phyloP scores from a whole-genome alignment of 2,329 filamentous ascomycete species.

The Talaromyces islandicus region DNA sequence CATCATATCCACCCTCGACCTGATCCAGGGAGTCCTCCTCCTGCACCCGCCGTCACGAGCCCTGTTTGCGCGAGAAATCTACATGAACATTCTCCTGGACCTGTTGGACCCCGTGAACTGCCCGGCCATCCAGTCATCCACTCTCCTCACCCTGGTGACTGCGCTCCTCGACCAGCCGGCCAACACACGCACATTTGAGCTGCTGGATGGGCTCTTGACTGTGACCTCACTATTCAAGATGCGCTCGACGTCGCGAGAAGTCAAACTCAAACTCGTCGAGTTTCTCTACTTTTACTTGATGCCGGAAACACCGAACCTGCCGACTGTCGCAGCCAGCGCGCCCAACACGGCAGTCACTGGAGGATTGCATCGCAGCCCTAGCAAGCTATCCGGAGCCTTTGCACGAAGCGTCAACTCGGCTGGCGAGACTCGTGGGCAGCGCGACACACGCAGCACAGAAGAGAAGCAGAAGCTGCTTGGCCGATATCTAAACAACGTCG shows the following conservation, averaged over 20 bases:
- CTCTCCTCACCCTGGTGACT: slow-evolving; percentile 82
- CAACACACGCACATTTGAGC: slow-evolving; percentile 89
- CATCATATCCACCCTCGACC: slow-evolving; percentile 79
- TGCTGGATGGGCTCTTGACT: slow-evolving; percentile 82
- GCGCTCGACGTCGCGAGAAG: slow-evolving; percentile 74
- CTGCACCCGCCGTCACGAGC: slow-evolving; percentile 85
- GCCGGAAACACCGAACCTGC: slow-evolving; percentile 62
- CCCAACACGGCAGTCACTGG: slow-evolving; percentile 40
- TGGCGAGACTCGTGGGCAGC: slow-evolving; percentile 19
- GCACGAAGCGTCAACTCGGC: slow-evolving; percentile 32
- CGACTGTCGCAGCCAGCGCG: slow-evolving; percentile 22
- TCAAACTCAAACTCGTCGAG: slow-evolving; percentile 93
- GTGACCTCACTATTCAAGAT: slow-evolving; percentile 91
- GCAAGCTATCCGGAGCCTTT: slow-evolving; percentile 59
- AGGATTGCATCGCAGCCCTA: slow-evolving; percentile 61
- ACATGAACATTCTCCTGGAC: slow-evolving; percentile 95
- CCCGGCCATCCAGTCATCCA: slow-evolving; percentile 83
- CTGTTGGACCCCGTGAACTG: slow-evolving; percentile 90
- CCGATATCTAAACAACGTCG: slow-evolving; percentile 72
- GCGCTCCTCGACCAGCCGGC: slow-evolving; percentile 78
- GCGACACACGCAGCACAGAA: slow-evolving; percentile 60
- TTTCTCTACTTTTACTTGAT: slow-evolving; percentile 99
- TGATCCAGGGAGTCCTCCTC: slow-evolving; percentile 81
- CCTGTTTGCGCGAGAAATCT: slow-evolving; percentile 79
- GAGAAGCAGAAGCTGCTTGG: slow-evolving; percentile 78